These are phyloP conservation scores for Metarhizium album DNA, from an alignment of 2,329 filamentous ascomycete species.

Conservation along the genomic window DNA sequence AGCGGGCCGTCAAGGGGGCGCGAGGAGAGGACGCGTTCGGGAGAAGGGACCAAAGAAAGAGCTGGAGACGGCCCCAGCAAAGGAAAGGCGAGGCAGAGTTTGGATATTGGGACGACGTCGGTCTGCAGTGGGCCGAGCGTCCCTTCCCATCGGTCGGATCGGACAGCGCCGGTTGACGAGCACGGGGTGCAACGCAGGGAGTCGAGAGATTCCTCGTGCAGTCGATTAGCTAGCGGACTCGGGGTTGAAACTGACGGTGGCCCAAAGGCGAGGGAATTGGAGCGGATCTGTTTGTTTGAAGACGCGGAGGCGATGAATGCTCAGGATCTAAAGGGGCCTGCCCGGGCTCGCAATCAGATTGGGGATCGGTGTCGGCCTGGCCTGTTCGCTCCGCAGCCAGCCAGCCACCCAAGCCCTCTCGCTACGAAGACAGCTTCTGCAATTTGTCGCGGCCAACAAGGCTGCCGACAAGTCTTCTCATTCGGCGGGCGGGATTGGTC, in stretches of 20 bases:
- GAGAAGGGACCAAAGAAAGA: background rate
- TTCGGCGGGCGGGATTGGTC: too few species aligned
- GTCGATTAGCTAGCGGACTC: background rate
- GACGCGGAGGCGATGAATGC: background rate
- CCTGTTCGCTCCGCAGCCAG: too few species aligned
- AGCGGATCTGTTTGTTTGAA: background rate
- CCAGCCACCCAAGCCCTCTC: too few species aligned
- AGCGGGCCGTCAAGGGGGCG: background rate
- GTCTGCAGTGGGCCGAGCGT: background rate
- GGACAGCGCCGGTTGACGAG: background rate
- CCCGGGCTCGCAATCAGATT: too few species aligned
- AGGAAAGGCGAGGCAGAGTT: background rate
- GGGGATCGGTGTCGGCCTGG: too few species aligned
- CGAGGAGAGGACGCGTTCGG: background rate
- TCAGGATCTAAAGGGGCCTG: constrained; percentile 2
- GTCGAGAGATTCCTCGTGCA: background rate
- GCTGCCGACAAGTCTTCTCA: too few species aligned
- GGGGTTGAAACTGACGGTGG: background rate
- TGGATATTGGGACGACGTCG: background rate
- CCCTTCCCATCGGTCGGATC: background rate
- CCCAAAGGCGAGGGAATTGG: background rate
- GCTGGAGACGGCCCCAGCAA: too few species aligned
- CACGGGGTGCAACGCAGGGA: background rate
- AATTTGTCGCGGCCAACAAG: too few species aligned
- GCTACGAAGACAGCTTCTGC: too few species aligned